A percentile compares a stretch with the other conserved stretches of the same genome.
Conservation (phyloP, 805 yeast species). For the Komagataella pastoris region DNA sequence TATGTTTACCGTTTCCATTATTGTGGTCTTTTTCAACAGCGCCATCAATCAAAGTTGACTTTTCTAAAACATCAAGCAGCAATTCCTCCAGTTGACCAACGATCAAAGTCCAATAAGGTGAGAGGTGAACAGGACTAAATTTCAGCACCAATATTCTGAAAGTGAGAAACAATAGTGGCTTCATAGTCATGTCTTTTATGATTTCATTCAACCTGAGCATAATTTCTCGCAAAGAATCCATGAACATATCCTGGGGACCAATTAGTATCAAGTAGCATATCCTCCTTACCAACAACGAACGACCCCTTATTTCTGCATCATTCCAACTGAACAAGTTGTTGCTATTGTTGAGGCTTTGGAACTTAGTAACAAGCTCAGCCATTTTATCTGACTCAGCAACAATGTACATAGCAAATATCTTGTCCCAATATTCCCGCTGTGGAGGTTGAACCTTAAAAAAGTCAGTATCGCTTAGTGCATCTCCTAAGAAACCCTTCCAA, state of each 20-base stretch:
- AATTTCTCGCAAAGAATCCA: constrained; percentile 31
- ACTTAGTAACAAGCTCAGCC: constrained; percentile 33
- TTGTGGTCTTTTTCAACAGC: neutral
- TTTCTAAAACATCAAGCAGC: constrained; percentile 24
- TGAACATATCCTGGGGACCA: constrained; percentile 46
- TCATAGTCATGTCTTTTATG: constrained; percentile 17
- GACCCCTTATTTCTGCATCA: constrained; percentile 16
- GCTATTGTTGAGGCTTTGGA: constrained; percentile 35
- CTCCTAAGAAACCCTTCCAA: constrained; percentile 58
- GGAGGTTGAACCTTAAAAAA: constrained; percentile 30
- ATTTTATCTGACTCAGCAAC: constrained; percentile 47
- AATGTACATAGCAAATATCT: constrained; percentile 51
- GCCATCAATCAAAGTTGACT: neutral
- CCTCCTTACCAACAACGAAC: constrained; percentile 35
- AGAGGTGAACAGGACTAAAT: constrained; percentile 49
- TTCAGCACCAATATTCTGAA: constrained; percentile 53
- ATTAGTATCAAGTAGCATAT: constrained; percentile 51
- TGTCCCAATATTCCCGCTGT: constrained; percentile 32
- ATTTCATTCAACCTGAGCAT: constrained; percentile 19
- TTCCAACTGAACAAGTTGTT: constrained; percentile 31
- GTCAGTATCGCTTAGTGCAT: constrained; percentile 44
- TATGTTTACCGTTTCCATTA: neutral
- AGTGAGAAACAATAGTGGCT: constrained; percentile 35
- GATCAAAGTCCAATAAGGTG: constrained; percentile 58
- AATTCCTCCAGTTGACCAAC: constrained; percentile 44